Conservation (phyloP, 2,329 filamentous ascomycete species). For the Aspergillus udagawae region DNA sequence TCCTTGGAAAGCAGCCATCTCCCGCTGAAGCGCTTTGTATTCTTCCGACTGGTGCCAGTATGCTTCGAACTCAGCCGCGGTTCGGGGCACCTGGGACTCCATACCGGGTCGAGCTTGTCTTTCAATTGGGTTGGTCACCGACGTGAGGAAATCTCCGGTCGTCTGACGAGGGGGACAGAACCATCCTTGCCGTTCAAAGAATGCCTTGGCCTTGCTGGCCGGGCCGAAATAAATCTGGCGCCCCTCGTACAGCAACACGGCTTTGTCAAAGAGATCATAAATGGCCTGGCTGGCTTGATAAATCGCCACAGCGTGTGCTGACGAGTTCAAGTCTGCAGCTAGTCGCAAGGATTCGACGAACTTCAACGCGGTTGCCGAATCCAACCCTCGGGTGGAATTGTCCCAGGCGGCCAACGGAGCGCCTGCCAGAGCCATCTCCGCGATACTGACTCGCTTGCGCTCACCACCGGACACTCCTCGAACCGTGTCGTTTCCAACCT, state of each 20-base stretch:
- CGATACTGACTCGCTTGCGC: conserved; percentile 57
- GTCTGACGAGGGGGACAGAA: conserved; percentile 62
- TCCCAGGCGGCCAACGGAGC: conserved; percentile 43
- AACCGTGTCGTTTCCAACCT: conserved; percentile 50
- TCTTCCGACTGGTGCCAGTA: conserved; percentile 52
- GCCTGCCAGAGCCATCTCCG: conserved; percentile 47
- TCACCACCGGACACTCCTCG: conserved; percentile 59
- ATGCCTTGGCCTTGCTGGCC: conserved; percentile 53
- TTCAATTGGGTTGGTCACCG: conserved; percentile 60
- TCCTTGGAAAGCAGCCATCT: conserved; percentile 39
- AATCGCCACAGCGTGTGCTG: conserved; percentile 48
- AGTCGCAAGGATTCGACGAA: conserved; percentile 49
- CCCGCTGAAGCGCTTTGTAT: conserved; percentile 34
- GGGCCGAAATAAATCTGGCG: conserved; percentile 70
- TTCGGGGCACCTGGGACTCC: conserved; percentile 60
- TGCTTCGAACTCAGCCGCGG: conserved; percentile 63
- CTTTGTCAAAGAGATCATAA: conserved; percentile 60
- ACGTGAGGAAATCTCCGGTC: conserved; percentile 65
- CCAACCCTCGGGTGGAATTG: conserved; percentile 44
- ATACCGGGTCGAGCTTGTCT: conserved; percentile 53
- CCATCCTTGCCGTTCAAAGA: conserved; percentile 67
- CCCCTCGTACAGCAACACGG: conserved; percentile 66
- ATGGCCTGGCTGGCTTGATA: conserved; percentile 47
- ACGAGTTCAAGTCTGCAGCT: conserved; percentile 43
- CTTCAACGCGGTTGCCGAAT: conserved; percentile 50